These are phyloP conservation scores for Kurtzmaniella fragi DNA, from an alignment of 805 yeast species.

Conservation along the genomic window DNA sequence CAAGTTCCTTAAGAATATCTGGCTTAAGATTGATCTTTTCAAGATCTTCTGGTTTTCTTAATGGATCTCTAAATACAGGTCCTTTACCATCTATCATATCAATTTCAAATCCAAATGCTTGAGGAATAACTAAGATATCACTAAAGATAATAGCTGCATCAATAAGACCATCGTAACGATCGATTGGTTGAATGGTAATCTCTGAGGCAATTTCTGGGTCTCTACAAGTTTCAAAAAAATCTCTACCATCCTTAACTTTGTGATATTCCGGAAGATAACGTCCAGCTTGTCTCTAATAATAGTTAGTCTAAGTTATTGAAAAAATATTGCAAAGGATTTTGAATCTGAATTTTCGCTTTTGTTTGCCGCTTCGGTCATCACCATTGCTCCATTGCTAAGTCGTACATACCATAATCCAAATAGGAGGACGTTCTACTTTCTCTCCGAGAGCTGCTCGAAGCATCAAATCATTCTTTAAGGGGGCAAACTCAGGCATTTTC, in stretches of 20 bases:
- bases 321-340: slow-evolving; percentile 1
- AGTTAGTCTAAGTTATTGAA: slow-evolving; percentile 5
- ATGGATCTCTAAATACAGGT: slow-evolving; percentile 86
- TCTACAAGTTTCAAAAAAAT: slow-evolving; percentile 93
- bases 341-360: too few species aligned
- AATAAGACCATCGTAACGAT: slow-evolving; percentile 79
- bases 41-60: slow-evolving; percentile 70
- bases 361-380: neutral
- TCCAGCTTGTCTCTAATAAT: slow-evolving; percentile 83
- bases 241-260: slow-evolving; percentile 75
- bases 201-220: slow-evolving; percentile 91
- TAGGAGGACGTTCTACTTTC: slow-evolving; percentile 91
- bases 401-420: slow-evolving; percentile 81
- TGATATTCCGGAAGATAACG: slow-evolving; percentile 90
- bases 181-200: slow-evolving; percentile 93
- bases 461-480: slow-evolving; percentile 82
- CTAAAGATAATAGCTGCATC: slow-evolving; percentile 97
- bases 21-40: slow-evolving; percentile 53
- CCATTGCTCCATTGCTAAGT: neutral
- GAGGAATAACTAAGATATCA: slow-evolving; percentile 94
- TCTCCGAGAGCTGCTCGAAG: slow-evolving; percentile 90
- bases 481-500: slow-evolving; percentile 51
- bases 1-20: slow-evolving; percentile 72
- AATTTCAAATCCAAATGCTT: slow-evolving; percentile 95
- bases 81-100: slow-evolving; percentile 93